Base-by-base conservation (phyloP, 176 grass and related monocot species). In the Phoenix roebelenii region DNA sequence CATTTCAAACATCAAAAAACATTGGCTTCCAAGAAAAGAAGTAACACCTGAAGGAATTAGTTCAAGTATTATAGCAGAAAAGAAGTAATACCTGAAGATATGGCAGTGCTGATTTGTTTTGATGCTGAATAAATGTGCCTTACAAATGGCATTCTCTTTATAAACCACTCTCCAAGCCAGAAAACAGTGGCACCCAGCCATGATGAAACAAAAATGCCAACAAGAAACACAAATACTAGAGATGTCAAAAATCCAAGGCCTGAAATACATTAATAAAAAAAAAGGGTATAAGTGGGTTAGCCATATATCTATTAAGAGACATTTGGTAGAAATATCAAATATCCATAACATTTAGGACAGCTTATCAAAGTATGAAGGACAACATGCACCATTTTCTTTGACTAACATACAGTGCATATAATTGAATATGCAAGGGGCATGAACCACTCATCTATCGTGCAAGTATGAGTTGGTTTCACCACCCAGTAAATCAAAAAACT, bases 181-280 rank as follows among this genome's bases (percentile, higher is more conserved):
- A 99, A 88, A 51, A 99, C 73, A 54, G 94, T 83, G 57, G 94
- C 69, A 49, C 94, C 94, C 24, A 99, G 58, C 94, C 94, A 99
- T 59, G 94, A 99, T 25, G 94, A 99, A 78, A 89, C 94, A 93
- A 99, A 99, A 83, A 99, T 89, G 58, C 94, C 94, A 77, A 89
- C 79, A 54, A 99, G 74, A 81, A 99, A 89, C 65, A 99, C 86
- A 67, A 99, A 99, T 65, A 88, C 67, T 76, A 99, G 67, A 76
- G 94, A 99, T 55, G 94, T 99, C 44, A 99, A 70, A 76, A 99
- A 99, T 70, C 94, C 94, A 79, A 99, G 87, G 69, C 94, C 94
- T 99, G 84, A 49, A 82, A 39, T 26, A 16, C 22, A 77, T 57
- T 22, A 64, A 44, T 44, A 14, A 3, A 44, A 7, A 44, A 44